A percentile compares a stretch with the other conserved stretches of the same genome.
These are phyloP conservation scores for Hsuehochloa calcarea DNA, from an alignment of 176 grass and related monocot genomes.

Conservation along the genomic window DNA sequence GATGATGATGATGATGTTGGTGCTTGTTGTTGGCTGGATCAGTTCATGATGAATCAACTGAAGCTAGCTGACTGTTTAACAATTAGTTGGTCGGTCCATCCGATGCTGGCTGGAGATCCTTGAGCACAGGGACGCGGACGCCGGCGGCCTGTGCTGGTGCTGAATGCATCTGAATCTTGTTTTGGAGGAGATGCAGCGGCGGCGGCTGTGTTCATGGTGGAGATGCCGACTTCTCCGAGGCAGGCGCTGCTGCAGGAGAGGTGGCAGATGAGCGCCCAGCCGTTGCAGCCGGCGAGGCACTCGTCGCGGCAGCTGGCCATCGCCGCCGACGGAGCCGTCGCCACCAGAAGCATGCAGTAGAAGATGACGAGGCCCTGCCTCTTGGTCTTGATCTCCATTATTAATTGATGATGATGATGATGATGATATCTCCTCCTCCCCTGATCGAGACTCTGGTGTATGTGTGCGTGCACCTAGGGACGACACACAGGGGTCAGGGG, in stretches of 20 bases:
- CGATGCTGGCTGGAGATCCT: conserved; percentile 1
- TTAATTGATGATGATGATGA: no score
- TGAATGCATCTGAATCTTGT: background rate
- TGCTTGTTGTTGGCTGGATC: background rate
- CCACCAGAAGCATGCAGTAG: background rate
- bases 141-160: background rate
- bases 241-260: conserved; percentile 43
- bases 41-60: no score
- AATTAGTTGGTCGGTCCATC: background rate
- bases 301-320: conserved; percentile 16
- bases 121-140: background rate
- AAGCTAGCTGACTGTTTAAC: background rate
- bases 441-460: no score
- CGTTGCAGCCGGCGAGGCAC: conserved; percentile 18
- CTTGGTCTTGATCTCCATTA: background rate
- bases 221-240: conserved; percentile 7
- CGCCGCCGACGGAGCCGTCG: background rate
- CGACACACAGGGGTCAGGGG: no score
- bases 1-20: no score
- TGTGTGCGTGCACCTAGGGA: no score
- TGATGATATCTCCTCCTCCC: no score
- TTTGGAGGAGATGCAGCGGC: background rate
- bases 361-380: background rate
- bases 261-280: conserved; percentile 21
- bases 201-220: background rate